These are phyloP conservation scores for Aphanomyces astaci DNA, from an alignment of 352 stramenopile genomes.

Conservation along the genomic window DNA sequence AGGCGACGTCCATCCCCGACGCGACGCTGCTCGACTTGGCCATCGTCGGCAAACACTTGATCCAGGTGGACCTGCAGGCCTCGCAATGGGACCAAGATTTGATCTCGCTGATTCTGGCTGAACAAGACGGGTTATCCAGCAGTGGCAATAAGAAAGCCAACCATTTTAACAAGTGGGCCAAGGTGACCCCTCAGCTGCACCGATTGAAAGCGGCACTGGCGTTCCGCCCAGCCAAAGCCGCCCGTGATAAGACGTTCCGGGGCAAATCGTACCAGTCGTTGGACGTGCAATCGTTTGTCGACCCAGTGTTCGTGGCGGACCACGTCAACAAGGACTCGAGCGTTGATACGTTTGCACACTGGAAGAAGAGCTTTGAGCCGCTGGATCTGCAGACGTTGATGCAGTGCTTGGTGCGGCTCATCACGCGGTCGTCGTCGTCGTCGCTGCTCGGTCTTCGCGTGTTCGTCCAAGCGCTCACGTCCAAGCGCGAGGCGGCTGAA, in stretches of 20 bases:
- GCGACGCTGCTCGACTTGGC: neutral
- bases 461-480: slow-evolving; percentile 8
- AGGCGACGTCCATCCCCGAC: neutral
- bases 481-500: neutral
- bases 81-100: neutral
- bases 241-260: neutral
- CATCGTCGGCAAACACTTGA: neutral
- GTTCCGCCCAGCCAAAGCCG: neutral
- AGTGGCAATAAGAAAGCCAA: neutral
- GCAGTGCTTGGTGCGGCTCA: slow-evolving; percentile 7
- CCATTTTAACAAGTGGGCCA: neutral
- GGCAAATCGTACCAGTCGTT: neutral
- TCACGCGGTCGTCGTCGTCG: neutral
- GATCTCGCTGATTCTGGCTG: neutral
- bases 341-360: neutral
- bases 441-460: slow-evolving; percentile 6
- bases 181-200: neutral
- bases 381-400: slow-evolving; percentile 4
- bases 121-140: neutral
- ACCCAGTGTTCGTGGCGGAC: neutral
- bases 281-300: neutral
- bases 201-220: neutral
- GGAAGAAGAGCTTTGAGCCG: neutral
- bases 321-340: neutral
- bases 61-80: neutral